phyloP scores from a whole-genome alignment of 495 filamentous ascomycete genomes.

The Parmelia sp. region DNA sequence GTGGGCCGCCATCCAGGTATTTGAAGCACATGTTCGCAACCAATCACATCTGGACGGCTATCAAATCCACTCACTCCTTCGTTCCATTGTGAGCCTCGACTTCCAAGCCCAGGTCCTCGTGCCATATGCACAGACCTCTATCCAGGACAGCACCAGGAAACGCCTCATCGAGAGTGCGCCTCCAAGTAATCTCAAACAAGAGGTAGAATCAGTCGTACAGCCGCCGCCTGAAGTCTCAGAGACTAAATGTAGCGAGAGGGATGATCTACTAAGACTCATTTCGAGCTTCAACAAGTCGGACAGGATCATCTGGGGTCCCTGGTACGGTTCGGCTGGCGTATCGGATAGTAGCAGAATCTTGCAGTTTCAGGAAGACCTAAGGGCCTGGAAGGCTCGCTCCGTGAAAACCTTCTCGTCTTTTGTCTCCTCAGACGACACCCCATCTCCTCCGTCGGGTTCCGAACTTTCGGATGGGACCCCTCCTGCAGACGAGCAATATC shows the following conservation, averaged over 20 bases:
- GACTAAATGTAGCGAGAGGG: conserved; percentile 1
- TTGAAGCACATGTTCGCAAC: conserved; percentile 1
- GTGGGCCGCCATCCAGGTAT: conserved; percentile 1
- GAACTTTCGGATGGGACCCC: neutral
- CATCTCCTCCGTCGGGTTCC: neutral
- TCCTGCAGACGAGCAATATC: neutral
- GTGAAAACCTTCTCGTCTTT: neutral
- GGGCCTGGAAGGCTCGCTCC: neutral
- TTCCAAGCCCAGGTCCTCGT: conserved; percentile 2
- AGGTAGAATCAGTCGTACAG: neutral
- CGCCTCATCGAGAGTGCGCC: conserved; percentile 1
- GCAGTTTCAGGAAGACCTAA: neutral
- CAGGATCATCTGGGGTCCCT: neutral
- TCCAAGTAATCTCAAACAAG: neutral
- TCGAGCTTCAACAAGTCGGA: conserved; percentile 1
- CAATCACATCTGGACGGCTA: neutral
- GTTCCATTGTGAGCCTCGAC: neutral
- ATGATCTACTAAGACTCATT: neutral
- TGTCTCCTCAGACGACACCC: neutral
- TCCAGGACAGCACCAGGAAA: neutral
- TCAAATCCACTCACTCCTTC: conserved; percentile 1
- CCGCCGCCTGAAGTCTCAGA: neutral
- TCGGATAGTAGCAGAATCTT: conserved; percentile 1
- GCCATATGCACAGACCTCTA: neutral
- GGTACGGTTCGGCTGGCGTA: neutral